Evolutionary conservation across 1,284 basidiomycete genomes (phyloP), one percentile per base, ranked within the genome.

Genomic region (Filobasidium uniguttulatum): DNA sequence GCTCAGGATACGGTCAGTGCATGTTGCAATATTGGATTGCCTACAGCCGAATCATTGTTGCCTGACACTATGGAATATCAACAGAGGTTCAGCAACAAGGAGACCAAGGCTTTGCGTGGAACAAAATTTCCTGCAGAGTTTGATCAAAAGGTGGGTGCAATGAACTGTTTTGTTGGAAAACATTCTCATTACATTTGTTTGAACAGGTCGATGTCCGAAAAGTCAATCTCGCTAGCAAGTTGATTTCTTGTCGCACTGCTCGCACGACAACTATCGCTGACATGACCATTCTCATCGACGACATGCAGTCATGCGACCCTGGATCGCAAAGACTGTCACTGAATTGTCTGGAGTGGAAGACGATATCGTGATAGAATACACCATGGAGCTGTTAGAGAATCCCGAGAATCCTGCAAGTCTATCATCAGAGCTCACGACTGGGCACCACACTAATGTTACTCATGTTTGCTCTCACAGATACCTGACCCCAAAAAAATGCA

Each of bases 401-500:
- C 74, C 80, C 44, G 76, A 78, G 22, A 76, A 83, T 57, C 82
- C 85, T n/a, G 88, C 91, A 57, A 59, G 80, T 69, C 40, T 19
- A n/a, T 38, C 19, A 19, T 38, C 8, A 12, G 41, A 22, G 14
- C 17, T 22, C 31, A 10, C 23, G 5, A 10, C 17, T 35, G 10
- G 8, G 9, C 26, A 33, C 35, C 26, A 37, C 15, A n/a, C n/a
- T n/a, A n/a, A n/a, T n/a, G n/a, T n/a, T n/a, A n/a, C n/a, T n/a
- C n/a, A n/a, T n/a, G n/a, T 36, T 3, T 12, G 22, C n/a, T 7
- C 10, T 3, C 9, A 2, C 59, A 90, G 85, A 80, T 76, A 6
- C 87, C 88, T 4, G 93, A 98, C 66, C 88, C 90, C 5, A 82
- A 81, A 66, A 89, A 85, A 71, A 88, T 97, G 82, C 91, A 97